Conservation (phyloP, 148 eudicot species). For the Arctostaphylos glauca region DNA sequence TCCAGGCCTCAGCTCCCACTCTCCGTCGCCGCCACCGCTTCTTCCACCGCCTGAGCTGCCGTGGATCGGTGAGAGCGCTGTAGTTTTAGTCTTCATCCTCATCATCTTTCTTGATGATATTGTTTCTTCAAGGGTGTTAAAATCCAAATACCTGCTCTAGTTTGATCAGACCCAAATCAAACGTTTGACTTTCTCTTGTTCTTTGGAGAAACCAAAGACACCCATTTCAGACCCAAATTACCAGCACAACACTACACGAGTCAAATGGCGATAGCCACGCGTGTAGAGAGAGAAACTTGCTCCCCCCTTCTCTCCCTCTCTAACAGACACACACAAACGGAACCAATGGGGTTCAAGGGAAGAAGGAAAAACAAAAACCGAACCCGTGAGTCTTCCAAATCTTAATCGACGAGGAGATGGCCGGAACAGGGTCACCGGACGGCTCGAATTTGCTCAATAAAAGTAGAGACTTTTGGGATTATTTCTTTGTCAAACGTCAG, state of each 20-base stretch:
- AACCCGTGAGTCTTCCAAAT: conserved; percentile 13
- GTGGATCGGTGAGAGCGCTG: conserved; percentile 35
- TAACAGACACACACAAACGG: background rate
- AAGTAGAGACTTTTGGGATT: background rate
- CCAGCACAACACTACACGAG: conserved; percentile 6
- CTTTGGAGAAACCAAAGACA: background rate
- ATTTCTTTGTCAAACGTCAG: background rate
- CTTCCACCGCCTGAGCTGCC: conserved; percentile 21
- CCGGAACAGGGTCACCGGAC: background rate
- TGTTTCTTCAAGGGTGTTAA: background rate
- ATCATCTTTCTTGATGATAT: conserved; percentile 44
- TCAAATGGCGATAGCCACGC: background rate
- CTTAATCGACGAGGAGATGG: background rate
- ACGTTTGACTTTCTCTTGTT: conserved; percentile 12
- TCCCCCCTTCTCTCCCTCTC: background rate
- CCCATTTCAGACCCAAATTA: conserved; percentile 6
- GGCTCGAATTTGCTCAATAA: background rate
- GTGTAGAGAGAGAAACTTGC: conserved; percentile 14
- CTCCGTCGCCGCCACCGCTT: conserved; percentile 31
- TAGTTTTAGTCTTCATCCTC: conserved; percentile 64
- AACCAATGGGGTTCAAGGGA: conserved; percentile 11
- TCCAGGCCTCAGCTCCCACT: conserved; percentile 87
- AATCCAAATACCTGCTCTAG: background rate
- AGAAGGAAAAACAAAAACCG: background rate
- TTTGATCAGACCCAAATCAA: conserved; percentile 10